These are phyloP conservation scores for Verticillium dahliae DNA, from an alignment of 2,329 filamentous ascomycete genomes.

Conservation along the genomic window DNA sequence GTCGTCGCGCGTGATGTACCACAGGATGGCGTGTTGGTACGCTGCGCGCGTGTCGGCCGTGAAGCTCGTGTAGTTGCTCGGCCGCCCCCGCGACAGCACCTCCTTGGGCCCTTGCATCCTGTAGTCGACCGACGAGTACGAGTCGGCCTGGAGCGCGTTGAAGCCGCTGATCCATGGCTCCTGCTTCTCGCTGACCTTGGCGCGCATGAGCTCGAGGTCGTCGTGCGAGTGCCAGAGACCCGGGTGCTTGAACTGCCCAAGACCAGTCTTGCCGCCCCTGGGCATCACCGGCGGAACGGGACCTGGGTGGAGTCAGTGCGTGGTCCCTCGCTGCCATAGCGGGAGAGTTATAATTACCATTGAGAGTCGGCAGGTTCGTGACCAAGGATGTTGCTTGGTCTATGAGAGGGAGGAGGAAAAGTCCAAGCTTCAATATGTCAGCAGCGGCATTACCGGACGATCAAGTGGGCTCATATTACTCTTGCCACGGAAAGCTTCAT, in stretches of 20 bases:
- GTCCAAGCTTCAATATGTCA: background rate
- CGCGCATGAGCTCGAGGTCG: conserved; percentile 7
- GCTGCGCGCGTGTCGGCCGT: conserved; percentile 27
- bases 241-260: conserved; percentile 4
- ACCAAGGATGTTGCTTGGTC: background rate
- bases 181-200: conserved; percentile 1
- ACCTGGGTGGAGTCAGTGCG: background rate
- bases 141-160: conserved; percentile 4
- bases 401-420: background rate
- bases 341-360: background rate
- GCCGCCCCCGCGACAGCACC: conserved; percentile 21
- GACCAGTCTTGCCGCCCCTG: conserved; percentile 4
- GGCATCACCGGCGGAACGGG: background rate
- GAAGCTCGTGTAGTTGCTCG: conserved; percentile 29
- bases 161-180: conserved; percentile 6
- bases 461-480: background rate
- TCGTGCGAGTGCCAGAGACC: conserved; percentile 9
- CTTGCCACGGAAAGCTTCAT: background rate
- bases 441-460: background rate
- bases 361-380: background rate
- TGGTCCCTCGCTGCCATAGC: background rate
- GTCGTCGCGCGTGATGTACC: conserved; percentile 31
- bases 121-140: conserved; percentile 12
- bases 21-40: conserved; percentile 33
- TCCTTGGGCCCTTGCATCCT: conserved; percentile 21